A percentile compares a stretch with the other conserved stretches of the same genome.
Evolutionary conservation across 371 early-diverging fungal species (phyloP).

Genomic region (Quaeritorhiza haematococci): DNA sequence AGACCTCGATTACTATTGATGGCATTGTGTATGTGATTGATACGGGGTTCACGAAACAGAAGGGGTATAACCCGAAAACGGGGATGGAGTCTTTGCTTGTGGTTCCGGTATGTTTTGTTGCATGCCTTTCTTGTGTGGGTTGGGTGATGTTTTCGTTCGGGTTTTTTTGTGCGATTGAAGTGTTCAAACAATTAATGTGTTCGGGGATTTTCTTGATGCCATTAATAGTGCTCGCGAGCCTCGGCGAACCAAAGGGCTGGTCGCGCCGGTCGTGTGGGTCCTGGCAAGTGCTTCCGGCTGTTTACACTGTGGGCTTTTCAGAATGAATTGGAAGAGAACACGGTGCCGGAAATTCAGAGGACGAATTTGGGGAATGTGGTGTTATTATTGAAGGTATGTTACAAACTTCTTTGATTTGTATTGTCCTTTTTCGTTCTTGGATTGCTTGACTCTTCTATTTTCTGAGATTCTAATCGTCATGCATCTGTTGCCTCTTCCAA

Average conservation of each 20-base stretch:
- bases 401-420: too few relatives aligned
- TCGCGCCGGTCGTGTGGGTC: constrained; percentile 94
- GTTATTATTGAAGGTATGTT: constrained; percentile 65
- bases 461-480: background rate
- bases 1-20: constrained; percentile 98
- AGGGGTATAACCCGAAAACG: constrained; percentile 86
- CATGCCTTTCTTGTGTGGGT: constrained; percentile 5
- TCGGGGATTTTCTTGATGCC: too few relatives aligned
- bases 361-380: constrained; percentile 91
- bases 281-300: constrained; percentile 97
- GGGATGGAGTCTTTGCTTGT: constrained; percentile 96
- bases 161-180: background rate
- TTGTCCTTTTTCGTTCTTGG: constrained; percentile 6
- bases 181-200: constrained; percentile 13
- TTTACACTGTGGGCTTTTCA: constrained; percentile 94
- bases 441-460: too few relatives aligned
- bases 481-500: too few relatives aligned
- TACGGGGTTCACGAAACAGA: constrained; percentile 94
- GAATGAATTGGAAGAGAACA: constrained; percentile 90
- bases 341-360: constrained; percentile 93
- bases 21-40: constrained; percentile 75
- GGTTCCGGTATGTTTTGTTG: constrained; percentile 51
- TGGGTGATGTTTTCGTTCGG: background rate
- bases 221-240: constrained; percentile 83
- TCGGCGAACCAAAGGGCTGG: constrained; percentile 97